phyloP scores from a whole-genome alignment of 352 stramenopile genomes.

The Pelagophyceae sp. region DNA sequence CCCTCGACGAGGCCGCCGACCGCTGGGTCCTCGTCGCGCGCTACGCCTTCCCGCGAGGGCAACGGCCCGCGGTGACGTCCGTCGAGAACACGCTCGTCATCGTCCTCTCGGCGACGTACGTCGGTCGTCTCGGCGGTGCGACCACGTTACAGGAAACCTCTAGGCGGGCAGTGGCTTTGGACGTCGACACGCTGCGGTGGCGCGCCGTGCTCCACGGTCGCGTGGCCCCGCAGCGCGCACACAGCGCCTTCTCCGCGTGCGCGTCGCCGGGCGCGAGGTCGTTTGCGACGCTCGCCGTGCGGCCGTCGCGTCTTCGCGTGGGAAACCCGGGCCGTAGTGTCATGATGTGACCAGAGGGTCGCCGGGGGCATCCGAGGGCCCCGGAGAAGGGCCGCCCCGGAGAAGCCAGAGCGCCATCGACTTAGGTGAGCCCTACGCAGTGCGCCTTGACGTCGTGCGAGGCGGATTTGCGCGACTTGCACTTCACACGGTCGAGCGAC shows the following conservation, averaged over 20 bases:
- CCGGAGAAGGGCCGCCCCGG: too few species aligned
- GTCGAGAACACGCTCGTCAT: not conserved
- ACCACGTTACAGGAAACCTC: too few species aligned
- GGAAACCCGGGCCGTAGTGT: too few species aligned
- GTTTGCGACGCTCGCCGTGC: not conserved
- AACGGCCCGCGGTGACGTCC: not conserved
- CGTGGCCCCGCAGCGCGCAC: not conserved
- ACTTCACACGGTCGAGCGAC: not conserved
- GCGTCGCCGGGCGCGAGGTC: not conserved
- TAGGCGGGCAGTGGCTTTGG: not conserved
- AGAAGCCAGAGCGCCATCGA: too few species aligned
- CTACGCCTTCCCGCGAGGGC: not conserved
- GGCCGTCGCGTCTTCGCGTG: too few species aligned
- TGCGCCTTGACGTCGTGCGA: not conserved
- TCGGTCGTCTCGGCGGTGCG: too few species aligned
- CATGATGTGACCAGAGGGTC: too few species aligned
- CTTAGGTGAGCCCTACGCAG: too few species aligned
- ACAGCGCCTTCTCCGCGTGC: not conserved
- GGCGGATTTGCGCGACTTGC: not conserved
- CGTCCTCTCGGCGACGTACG: not conserved
- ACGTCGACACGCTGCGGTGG: not conserved
- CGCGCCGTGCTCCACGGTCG: too few species aligned
- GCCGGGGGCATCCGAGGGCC: too few species aligned
- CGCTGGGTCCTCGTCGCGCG: not conserved
- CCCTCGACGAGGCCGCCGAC: not conserved